Base-by-base conservation (phyloP, 2,329 filamentous ascomycete genomes). In the Monosporascus ibericus region DNA sequence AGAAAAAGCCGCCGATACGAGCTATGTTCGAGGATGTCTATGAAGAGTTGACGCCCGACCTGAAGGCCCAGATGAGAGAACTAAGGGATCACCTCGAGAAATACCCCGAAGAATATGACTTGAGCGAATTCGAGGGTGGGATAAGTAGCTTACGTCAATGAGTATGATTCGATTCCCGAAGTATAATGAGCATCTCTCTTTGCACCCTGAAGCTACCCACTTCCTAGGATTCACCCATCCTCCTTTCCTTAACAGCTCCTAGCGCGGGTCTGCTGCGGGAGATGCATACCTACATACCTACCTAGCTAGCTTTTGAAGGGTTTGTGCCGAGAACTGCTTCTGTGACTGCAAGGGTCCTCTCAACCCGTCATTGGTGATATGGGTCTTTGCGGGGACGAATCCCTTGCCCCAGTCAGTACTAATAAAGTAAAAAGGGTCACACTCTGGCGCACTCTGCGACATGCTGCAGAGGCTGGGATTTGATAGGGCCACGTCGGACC, bases 71-170 rank as follows among this genome's bases (percentile, higher is more conserved):
- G 76, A 91, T 90, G 74, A 72, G 72, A 58, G 64, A 92, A 72
- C 74, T 97, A 63, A 88, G 76, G 65, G 79, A 82, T n/a, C 79
- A 96, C 49, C 66, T 99, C 48, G 84, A 92, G 60, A 85, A 80
- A 61, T 99, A 97, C 72, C 92, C 92, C 0, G 84, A 88, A 37
- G 94, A 99, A 75, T 99, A 99, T 70, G 91, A 97, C 69, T 66
- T 94, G 47, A 78, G 76, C 17, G 82, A 85, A 59, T 90, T 82
- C 70, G 88, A 95, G 58, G 88, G 82, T 3, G 91, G 90, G 0
- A 76, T 84, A 53, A 78, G 82, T 44, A 85, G 83, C 17, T 64
- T 92, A 66, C 74, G 76, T 59, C 55, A 56, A 48, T 68, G 62
- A 57, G 34, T 5, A 47, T 20, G 49, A 50, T 47, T 25, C 49